Evolutionary conservation across 1,284 basidiomycete genomes (phyloP), one percentile per base, ranked within the genome.

Genomic region (Trichosporon asahii): DNA sequence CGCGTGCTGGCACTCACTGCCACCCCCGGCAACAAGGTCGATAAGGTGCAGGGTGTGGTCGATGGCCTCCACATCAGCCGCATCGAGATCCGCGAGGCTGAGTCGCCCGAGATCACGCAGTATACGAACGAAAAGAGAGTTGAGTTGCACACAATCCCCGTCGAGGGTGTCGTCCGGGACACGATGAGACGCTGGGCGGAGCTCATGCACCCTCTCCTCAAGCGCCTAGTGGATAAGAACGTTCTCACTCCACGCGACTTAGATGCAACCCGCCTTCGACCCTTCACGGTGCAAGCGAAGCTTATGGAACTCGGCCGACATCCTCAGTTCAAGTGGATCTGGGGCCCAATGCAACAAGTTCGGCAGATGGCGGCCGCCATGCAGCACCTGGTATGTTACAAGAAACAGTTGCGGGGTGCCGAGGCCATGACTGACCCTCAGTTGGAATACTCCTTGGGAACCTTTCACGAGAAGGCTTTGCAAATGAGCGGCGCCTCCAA

Each of bases 31-130:
- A 87, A 90, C 75, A 92, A 88, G 61, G 89, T 91, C 0, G 92
- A 95, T 61, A 90, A 90, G 33, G 92, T 99, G 0, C 97, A 99
- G 82, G 85, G 86, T 21, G 90, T 99, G n/a, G 89, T 99, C 15
- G 94, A 99, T 78, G 90, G 91, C 12, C 85, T 99, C n/a, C 97
- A 99, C 80, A 97, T 99, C 74, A 94, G 94, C 76, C 89, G 90
- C 68, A 96, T 99, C 73, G 96, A 99, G 80, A 94, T 98, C 72
- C 88, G 97, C 67, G 90, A 96, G 77, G 97, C 98, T 78, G 88
- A 91, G 68, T 95, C 94, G 74, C 84, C 95, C 49, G 97, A 99
- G 82, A 87, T 99, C 46, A 88, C 88, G 72, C 87, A 88, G 60
- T 99, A 98, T 80, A 88, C 96, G 76, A 91, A 95, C 80, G 89